phyloP scores from a whole-genome alignment of 2,329 filamentous ascomycete genomes.

The Ceratocystis ficicola region DNA sequence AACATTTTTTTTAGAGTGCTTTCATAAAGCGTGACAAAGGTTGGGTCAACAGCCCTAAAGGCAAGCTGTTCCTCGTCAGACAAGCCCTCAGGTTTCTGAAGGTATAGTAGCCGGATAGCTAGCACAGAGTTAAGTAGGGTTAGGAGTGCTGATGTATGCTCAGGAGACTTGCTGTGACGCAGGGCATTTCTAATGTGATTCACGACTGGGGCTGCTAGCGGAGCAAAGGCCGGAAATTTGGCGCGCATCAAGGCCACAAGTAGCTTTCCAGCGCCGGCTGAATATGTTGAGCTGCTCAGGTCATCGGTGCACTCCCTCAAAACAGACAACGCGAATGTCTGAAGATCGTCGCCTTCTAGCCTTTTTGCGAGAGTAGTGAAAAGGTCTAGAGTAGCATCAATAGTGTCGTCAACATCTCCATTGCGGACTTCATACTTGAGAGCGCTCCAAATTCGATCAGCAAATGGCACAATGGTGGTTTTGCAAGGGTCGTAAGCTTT shows the following conservation, averaged over 20 bases:
- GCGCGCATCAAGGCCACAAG: slow-evolving; percentile 41
- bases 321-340: slow-evolving; percentile 37
- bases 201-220: slow-evolving; percentile 37
- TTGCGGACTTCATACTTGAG: slow-evolving; percentile 52
- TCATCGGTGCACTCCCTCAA: slow-evolving; percentile 44
- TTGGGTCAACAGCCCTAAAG: slow-evolving; percentile 30
- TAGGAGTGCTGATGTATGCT: slow-evolving; percentile 42
- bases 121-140: slow-evolving; percentile 41
- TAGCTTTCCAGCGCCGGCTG: slow-evolving; percentile 40
- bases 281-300: slow-evolving; percentile 41
- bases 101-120: slow-evolving; percentile 35
- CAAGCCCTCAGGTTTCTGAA: slow-evolving; percentile 27
- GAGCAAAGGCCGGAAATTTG: slow-evolving; percentile 37
- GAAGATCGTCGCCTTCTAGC: slow-evolving; percentile 35
- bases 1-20: slow-evolving; percentile 23
- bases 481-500: slow-evolving; percentile 37
- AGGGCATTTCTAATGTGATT: slow-evolving; percentile 41
- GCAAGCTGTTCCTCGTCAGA: slow-evolving; percentile 30
- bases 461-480: slow-evolving; percentile 38
- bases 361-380: slow-evolving; percentile 39
- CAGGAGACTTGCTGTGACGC: slow-evolving; percentile 38
- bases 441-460: slow-evolving; percentile 44
- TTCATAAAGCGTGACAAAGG: slow-evolving; percentile 35
- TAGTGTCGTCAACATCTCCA: slow-evolving; percentile 45
- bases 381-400: slow-evolving; percentile 44